A percentile compares a stretch with the other conserved stretches of the same genome.
Evolutionary conservation across 2,329 filamentous ascomycete genomes (phyloP).

Genomic region (Neonectria hederae): DNA sequence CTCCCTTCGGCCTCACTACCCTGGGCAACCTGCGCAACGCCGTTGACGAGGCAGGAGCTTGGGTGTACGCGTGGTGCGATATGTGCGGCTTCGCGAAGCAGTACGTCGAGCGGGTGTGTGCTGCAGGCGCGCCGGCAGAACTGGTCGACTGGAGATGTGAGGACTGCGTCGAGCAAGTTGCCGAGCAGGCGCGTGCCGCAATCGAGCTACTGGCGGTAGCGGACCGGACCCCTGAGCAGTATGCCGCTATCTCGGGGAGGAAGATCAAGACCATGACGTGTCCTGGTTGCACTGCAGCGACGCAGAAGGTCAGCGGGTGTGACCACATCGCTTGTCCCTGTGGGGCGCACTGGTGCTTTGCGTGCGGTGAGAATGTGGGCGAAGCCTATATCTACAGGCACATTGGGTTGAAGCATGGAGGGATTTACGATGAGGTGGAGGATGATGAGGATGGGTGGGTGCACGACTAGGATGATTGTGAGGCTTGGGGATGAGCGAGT

Average conservation of each 20-base stretch:
- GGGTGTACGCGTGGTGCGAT: conserved; percentile 61
- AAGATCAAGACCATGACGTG: conserved; percentile 42
- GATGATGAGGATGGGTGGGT: conserved; percentile 29
- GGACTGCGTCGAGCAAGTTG: conserved; percentile 42
- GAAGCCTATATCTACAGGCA: conserved; percentile 49
- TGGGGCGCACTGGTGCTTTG: conserved; percentile 53
- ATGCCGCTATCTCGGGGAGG: not conserved
- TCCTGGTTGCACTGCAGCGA: conserved; percentile 49
- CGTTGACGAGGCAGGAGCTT: conserved; percentile 51
- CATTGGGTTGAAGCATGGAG: conserved; percentile 47
- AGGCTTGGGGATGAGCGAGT: not conserved
- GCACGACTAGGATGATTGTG: conserved; percentile 9
- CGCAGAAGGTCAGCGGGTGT: conserved; percentile 50
- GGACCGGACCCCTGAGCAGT: not conserved
- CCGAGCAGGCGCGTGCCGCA: not conserved
- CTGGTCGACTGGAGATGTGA: conserved; percentile 54
- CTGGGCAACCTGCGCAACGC: conserved; percentile 52
- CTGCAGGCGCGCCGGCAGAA: conserved; percentile 50
- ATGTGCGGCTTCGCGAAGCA: conserved; percentile 53
- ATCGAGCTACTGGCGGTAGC: not conserved
- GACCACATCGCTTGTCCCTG: conserved; percentile 53
- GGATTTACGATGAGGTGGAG: conserved; percentile 36
- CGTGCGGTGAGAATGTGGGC: conserved; percentile 46
- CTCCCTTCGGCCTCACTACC: conserved; percentile 49
- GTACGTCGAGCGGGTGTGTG: conserved; percentile 56